Percentiles rank a stretch among this genome's conserved stretches.
These are phyloP conservation scores for Alloteropsis angusta DNA, from an alignment of 202 grass and related monocot species.

Conservation along the genomic window DNA sequence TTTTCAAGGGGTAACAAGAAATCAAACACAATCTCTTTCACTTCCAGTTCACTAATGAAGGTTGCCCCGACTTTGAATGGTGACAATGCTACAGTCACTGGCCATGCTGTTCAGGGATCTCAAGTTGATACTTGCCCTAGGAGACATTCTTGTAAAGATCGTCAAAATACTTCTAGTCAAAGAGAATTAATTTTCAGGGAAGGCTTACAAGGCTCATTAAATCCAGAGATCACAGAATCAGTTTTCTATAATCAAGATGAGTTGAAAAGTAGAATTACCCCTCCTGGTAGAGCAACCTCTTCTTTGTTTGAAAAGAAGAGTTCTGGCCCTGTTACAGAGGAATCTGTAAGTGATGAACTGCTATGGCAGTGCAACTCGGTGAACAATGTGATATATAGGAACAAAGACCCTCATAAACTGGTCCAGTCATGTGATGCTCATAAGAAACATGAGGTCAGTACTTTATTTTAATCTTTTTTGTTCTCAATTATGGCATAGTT, in stretches of 20 bases:
- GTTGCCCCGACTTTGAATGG: background rate
- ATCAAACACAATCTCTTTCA: conserved; percentile 15
- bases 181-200: conserved; percentile 6
- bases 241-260: background rate
- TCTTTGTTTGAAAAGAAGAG: background rate
- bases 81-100: conserved; percentile 2
- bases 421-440: background rate
- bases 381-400: background rate
- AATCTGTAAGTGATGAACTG: background rate
- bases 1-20: conserved; percentile 21
- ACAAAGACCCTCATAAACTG: background rate
- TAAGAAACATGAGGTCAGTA: conserved; percentile 34
- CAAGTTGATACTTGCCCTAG: conserved; percentile 7
- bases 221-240: background rate
- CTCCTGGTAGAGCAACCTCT: background rate
- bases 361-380: background rate
- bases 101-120: conserved; percentile 4
- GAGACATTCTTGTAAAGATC: background rate
- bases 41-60: conserved; percentile 33
- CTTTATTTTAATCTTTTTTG: background rate
- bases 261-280: conserved; percentile 7
- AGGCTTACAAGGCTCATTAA: conserved; percentile 5
- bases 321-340: background rate
- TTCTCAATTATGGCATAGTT: background rate
- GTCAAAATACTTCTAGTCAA: background rate